Percentiles rank a stretch among this genome's conserved stretches.
Conservation (phyloP, 2,329 filamentous ascomycete species). For the Trichoderma harzianum region DNA sequence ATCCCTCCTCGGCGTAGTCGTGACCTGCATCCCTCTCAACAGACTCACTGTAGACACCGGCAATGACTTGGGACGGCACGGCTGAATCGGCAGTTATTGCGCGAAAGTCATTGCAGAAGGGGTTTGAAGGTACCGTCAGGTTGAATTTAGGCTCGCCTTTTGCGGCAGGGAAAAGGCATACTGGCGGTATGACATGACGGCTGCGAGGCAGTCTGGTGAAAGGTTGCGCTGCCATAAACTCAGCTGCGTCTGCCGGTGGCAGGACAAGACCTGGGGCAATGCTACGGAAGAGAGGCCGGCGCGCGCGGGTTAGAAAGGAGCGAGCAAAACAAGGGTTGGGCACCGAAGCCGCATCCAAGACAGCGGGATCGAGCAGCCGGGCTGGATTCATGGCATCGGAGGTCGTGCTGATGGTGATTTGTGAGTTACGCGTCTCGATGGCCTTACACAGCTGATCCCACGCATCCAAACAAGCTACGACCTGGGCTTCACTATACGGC, state of each 20-base stretch:
- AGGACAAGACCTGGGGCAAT: constrained; percentile 19
- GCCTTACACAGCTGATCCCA: constrained; percentile 27
- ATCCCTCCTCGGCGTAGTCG: constrained; percentile 1
- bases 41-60: neutral
- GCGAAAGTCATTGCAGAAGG: neutral
- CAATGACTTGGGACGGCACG: neutral
- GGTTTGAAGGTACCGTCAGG: neutral
- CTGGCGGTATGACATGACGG: neutral
- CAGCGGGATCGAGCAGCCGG: neutral
- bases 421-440: neutral
- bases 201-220: neutral
- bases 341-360: neutral
- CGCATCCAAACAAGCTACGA: constrained; percentile 24
- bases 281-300: constrained; percentile 8
- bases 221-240: neutral
- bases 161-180: neutral
- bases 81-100: neutral
- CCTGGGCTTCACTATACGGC: constrained; percentile 30
- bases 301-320: constrained; percentile 17
- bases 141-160: neutral
- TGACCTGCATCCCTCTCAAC: neutral
- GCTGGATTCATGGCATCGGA: neutral
- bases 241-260: neutral
- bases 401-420: neutral
- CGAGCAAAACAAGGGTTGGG: constrained; percentile 11